A percentile compares a stretch with the other conserved stretches of the same genome.
These are phyloP conservation scores for Psophocarpus tetragonolobus DNA, from an alignment of 306 rosid species.

Conservation along the genomic window DNA sequence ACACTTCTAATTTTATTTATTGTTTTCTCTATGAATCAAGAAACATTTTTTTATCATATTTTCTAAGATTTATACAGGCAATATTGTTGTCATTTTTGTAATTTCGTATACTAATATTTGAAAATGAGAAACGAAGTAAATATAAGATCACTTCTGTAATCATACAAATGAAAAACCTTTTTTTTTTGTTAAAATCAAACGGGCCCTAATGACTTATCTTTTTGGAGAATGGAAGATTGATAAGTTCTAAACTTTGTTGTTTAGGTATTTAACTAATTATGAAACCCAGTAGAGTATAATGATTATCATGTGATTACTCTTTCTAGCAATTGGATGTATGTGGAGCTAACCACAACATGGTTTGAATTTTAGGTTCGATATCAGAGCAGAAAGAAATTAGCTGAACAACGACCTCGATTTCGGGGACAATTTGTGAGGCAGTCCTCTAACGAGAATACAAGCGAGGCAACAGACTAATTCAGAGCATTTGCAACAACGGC, in stretches of 20 bases:
- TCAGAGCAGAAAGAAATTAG: constrained; percentile 70
- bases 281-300: neutral
- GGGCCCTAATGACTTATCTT: neutral
- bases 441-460: constrained; percentile 47
- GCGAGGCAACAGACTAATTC: constrained; percentile 59
- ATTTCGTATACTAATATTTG: neutral
- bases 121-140: neutral
- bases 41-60: neutral
- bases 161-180: neutral
- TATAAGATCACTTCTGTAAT: neutral
- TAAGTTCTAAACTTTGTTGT: neutral
- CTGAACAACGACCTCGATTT: constrained; percentile 74
- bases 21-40: neutral
- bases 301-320: neutral
- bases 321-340: neutral
- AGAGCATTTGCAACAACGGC: neutral
- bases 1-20: neutral
- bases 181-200: neutral
- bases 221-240: neutral
- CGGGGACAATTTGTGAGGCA: constrained; percentile 75
- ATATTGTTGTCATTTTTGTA: neutral
- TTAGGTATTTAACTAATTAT: neutral
- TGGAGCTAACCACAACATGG: constrained; percentile 27
- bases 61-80: neutral
- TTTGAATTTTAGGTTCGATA: constrained; percentile 63